Percentiles rank a stretch among this genome's conserved stretches.
These are phyloP conservation scores for Solanum etuberosum DNA, from an alignment of 257 asterid genomes.

Conservation along the genomic window DNA sequence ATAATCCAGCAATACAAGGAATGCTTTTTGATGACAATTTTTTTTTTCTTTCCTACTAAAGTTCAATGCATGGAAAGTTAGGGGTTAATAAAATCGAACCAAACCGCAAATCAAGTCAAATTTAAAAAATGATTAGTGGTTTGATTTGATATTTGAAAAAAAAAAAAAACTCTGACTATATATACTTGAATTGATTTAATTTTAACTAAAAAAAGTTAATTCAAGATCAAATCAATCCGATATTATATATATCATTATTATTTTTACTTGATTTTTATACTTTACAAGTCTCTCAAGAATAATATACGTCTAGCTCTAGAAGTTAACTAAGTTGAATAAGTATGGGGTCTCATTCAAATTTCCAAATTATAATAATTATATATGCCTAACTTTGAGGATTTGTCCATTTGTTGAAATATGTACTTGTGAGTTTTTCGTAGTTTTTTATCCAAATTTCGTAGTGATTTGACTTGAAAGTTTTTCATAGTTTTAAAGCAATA, in stretches of 20 bases:
- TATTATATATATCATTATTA: not conserved
- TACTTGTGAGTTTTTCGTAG: not conserved
- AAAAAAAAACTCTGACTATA: too few species aligned
- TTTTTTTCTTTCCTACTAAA: not conserved
- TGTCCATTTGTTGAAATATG: not conserved
- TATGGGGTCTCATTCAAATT: not conserved
- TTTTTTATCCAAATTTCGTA: not conserved
- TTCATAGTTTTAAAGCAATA: not conserved
- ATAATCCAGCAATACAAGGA: not conserved
- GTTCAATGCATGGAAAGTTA: not conserved
- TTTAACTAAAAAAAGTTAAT: too few species aligned
- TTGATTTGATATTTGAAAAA: not conserved
- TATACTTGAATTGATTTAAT: not conserved
- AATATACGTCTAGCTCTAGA: not conserved
- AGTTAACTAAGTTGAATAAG: not conserved
- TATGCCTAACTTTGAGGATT: not conserved
- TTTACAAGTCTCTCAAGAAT: not conserved
- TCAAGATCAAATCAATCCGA: fast-evolving
- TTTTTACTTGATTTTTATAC: not conserved
- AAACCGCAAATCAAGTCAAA: too few species aligned
- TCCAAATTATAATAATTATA: not conserved
- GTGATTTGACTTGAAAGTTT: not conserved
- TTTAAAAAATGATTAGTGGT: too few species aligned
- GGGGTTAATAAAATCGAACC: not conserved
- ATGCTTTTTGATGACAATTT: not conserved